These are phyloP conservation scores for Mesembryanthemum crystallinum DNA, from an alignment of 148 eudicot species.

Conservation along the genomic window DNA sequence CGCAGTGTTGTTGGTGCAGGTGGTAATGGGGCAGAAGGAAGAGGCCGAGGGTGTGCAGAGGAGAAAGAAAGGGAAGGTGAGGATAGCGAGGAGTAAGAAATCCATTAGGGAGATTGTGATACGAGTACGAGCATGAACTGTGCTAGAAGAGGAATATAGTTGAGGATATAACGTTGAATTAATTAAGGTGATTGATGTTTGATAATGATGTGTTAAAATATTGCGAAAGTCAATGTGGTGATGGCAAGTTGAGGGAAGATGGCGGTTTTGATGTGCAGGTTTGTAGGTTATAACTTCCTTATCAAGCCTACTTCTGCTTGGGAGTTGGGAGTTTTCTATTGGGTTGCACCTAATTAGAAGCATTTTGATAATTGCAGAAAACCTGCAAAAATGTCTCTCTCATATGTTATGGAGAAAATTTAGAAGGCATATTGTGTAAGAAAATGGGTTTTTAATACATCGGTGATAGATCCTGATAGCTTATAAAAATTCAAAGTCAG, in stretches of 20 bases:
- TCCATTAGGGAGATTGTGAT: slow-evolving; percentile 29
- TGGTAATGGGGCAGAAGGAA: slow-evolving; percentile 31
- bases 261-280: no score
- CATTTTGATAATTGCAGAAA: not conserved
- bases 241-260: not conserved
- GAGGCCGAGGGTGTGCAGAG: slow-evolving; percentile 21
- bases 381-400: no score
- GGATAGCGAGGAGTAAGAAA: slow-evolving; percentile 28
- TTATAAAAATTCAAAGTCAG: no score
- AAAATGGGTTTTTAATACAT: no score
- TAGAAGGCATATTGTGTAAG: no score
- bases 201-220: not conserved
- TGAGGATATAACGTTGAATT: no score
- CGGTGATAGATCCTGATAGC: no score
- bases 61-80: slow-evolving; percentile 20
- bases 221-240: slow-evolving; percentile 23
- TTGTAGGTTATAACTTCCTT: no score
- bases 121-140: not conserved
- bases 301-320: no score
- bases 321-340: not conserved
- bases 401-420: no score
- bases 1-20: slow-evolving; percentile 34
- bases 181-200: no score
- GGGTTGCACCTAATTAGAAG: not conserved
- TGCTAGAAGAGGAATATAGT: not conserved